Evolutionary conservation across 108 stramenopile species (phyloP).

Genomic region (Fragilariopsis cylindrus): DNA sequence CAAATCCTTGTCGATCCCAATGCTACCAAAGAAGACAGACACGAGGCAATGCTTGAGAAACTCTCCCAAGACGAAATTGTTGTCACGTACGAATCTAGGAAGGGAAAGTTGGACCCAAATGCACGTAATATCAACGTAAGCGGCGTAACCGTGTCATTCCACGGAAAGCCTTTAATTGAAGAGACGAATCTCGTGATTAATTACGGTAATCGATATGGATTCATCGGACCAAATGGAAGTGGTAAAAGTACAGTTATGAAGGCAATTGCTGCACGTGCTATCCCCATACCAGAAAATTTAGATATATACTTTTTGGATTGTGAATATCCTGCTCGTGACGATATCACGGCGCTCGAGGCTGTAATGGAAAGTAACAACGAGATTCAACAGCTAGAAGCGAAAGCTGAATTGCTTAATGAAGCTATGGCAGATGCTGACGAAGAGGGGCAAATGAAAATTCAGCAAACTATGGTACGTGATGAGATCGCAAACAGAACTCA

Average conservation of each 20-base stretch:
- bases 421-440: conserved; percentile 88
- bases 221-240: conserved; percentile 74
- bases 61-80: conserved; percentile 76
- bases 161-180: conserved; percentile 86
- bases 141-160: conserved; percentile 94
- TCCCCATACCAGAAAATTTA: conserved; percentile 95
- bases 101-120: conserved; percentile 79
- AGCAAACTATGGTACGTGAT: conserved; percentile 29
- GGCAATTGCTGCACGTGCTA: conserved; percentile 92
- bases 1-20: conserved; percentile 41
- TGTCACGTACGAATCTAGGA: conserved; percentile 80
- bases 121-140: conserved; percentile 96
- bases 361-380: conserved; percentile 95
- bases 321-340: conserved; percentile 94
- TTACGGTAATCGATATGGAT: conserved; percentile 95
- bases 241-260: conserved; percentile 94
- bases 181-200: conserved; percentile 88
- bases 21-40: conserved; percentile 56
- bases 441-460: conserved; percentile 80
- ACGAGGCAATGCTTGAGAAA: conserved; percentile 68
- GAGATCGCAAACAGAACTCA: not conserved
- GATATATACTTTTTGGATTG: conserved; percentile 95
- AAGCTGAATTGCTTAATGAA: conserved; percentile 88
- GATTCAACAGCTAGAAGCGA: conserved; percentile 78
- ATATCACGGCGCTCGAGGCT: conserved; percentile 95